phyloP scores from a whole-genome alignment of 2,329 filamentous ascomycete genomes.

The Alternaria postmessia region DNA sequence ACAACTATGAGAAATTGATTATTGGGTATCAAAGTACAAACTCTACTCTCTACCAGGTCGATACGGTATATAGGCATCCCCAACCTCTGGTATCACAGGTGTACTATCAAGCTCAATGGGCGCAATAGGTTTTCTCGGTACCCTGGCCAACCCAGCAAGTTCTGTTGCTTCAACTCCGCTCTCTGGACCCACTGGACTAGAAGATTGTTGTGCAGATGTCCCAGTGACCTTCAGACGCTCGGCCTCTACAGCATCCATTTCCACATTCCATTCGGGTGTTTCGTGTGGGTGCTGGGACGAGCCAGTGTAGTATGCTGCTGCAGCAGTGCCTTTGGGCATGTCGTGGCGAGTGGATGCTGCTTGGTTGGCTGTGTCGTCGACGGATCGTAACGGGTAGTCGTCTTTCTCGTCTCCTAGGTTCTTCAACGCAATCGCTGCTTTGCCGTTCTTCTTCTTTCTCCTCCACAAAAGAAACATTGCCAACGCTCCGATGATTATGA shows the following conservation, averaged over 20 bases:
- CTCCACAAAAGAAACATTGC: slow-evolving; percentile 29
- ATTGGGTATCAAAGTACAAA: neutral
- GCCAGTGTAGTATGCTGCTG: neutral
- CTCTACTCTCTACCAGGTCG: slow-evolving; percentile 9
- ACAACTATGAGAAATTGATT: neutral
- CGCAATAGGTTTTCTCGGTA: slow-evolving; percentile 27
- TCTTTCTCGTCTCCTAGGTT: slow-evolving; percentile 13
- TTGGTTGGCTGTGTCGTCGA: neutral
- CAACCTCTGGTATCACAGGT: slow-evolving; percentile 19
- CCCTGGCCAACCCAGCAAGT: slow-evolving; percentile 23
- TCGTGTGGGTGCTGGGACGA: slow-evolving; percentile 5
- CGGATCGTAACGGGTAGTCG: neutral
- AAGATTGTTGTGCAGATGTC: neutral
- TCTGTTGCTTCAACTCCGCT: slow-evolving; percentile 9
- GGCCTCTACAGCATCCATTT: slow-evolving; percentile 30
- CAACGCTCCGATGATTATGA: slow-evolving; percentile 64
- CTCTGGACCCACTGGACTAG: neutral
- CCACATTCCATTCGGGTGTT: slow-evolving; percentile 33
- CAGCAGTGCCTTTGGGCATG: neutral
- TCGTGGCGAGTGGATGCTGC: neutral
- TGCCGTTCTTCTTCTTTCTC: slow-evolving; percentile 20
- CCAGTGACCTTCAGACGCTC: slow-evolving; percentile 17
- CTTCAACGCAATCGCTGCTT: slow-evolving; percentile 1
- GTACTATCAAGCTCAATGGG: slow-evolving; percentile 30
- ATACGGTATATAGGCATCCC: slow-evolving; percentile 23